Conservation (phyloP, 192 early-diverging fungal genomes). For the Phlyctochytrium planicorne region DNA sequence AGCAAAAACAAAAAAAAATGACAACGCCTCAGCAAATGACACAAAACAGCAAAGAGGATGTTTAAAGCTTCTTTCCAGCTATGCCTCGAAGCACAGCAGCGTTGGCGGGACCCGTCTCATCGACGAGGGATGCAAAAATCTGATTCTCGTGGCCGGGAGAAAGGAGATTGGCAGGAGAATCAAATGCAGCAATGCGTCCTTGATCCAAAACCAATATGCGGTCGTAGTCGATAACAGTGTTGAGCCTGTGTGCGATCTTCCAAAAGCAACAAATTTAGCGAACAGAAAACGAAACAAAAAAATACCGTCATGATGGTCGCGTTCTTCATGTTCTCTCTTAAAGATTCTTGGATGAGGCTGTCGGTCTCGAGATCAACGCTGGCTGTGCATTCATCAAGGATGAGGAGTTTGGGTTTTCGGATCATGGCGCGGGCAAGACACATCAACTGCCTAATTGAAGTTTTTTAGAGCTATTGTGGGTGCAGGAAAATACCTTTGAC, state of each 20-base stretch:
- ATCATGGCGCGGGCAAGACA: constrained; percentile 55
- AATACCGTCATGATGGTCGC: constrained; percentile 48
- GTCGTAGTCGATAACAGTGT: constrained; percentile 49
- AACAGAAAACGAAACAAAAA: neutral
- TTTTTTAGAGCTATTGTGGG: too few relatives aligned
- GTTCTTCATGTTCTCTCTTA: constrained; percentile 60
- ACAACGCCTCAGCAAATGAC: too few relatives aligned
- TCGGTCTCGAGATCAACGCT: constrained; percentile 74
- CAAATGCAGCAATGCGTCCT: constrained; percentile 51
- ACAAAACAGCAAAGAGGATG: too few relatives aligned
- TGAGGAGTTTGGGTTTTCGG: constrained; percentile 22
- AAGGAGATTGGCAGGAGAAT: constrained; percentile 52
- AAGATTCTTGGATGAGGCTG: constrained; percentile 61
- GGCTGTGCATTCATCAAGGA: constrained; percentile 51
- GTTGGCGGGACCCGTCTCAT: constrained; percentile 66
- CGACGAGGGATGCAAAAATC: constrained; percentile 57
- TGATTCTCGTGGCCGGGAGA: constrained; percentile 27
- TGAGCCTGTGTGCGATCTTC: constrained; percentile 38
- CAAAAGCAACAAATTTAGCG: neutral
- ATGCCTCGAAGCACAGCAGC: constrained; percentile 42
- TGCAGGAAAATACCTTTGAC: too few relatives aligned
- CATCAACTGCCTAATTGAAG: too few relatives aligned
- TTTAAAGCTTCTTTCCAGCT: too few relatives aligned
- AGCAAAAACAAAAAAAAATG: too few relatives aligned
- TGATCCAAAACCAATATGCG: constrained; percentile 45